Conservation (phyloP, 371 early-diverging fungal species). For the Mucor piriformis region DNA sequence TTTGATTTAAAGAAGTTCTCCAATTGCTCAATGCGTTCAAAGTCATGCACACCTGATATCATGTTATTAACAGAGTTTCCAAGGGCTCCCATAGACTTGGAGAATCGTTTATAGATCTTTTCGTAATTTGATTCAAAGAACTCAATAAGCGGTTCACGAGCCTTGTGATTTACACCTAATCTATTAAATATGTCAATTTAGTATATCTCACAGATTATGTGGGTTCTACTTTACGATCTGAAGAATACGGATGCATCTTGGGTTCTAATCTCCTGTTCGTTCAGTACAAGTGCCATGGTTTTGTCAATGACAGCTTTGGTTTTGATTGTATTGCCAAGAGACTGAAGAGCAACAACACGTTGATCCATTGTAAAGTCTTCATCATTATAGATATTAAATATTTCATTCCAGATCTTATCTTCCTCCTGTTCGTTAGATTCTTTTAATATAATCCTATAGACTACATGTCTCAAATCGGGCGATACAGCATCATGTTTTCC, state of each 20-base stretch:
- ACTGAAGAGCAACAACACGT: slow-evolving; percentile 65
- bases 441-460: slow-evolving; percentile 68
- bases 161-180: slow-evolving; percentile 54
- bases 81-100: slow-evolving; percentile 69
- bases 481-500: slow-evolving; percentile 49
- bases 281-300: slow-evolving; percentile 64
- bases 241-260: slow-evolving; percentile 80
- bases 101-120: slow-evolving; percentile 65
- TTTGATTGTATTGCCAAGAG: slow-evolving; percentile 68
- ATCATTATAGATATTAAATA: slow-evolving; percentile 67
- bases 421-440: slow-evolving; percentile 62
- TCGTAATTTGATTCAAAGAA: slow-evolving; percentile 78
- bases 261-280: slow-evolving; percentile 67
- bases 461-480: slow-evolving; percentile 72
- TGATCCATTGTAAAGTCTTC: slow-evolving; percentile 62
- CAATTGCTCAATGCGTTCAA: slow-evolving; percentile 66
- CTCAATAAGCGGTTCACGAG: slow-evolving; percentile 71
- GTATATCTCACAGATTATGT: neutral
- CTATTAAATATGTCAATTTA: slow-evolving; percentile 2
- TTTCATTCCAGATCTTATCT: slow-evolving; percentile 52
- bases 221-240: slow-evolving; percentile 21
- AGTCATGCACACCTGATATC: slow-evolving; percentile 64
- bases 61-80: slow-evolving; percentile 68
- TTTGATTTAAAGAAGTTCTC: slow-evolving; percentile 73
- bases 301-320: slow-evolving; percentile 55